Conservation (phyloP, 2,329 filamentous ascomycete genomes). For the Fusarium nurragi region DNA sequence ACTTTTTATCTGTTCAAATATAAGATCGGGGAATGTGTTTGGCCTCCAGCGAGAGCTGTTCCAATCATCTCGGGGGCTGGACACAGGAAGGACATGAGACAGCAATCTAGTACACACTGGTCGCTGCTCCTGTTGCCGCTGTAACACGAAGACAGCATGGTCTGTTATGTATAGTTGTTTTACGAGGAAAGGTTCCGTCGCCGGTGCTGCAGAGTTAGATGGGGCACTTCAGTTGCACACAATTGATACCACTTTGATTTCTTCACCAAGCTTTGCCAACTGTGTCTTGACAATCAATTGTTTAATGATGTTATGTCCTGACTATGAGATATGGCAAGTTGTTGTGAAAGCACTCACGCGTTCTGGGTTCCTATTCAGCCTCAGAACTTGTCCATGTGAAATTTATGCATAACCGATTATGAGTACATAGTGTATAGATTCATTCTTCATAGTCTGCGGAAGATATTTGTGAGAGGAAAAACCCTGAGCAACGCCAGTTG, state of each 20-base stretch:
- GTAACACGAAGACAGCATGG: constrained; percentile 6
- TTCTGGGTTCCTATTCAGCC: too few relatives aligned
- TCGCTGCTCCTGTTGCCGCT: neutral
- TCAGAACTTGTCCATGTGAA: too few relatives aligned
- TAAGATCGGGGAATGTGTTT: constrained; percentile 3
- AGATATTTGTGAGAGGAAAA: too few relatives aligned
- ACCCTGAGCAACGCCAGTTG: too few relatives aligned
- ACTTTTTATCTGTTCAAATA: constrained; percentile 22
- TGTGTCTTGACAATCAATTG: neutral
- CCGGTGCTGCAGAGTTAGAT: constrained; percentile 22
- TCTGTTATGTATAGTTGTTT: constrained; percentile 19
- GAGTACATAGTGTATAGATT: too few relatives aligned
- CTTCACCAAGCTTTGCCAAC: neutral
- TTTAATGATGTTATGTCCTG: neutral
- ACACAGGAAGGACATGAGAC: neutral
- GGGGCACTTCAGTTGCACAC: constrained; percentile 18
- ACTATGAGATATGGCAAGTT: too few relatives aligned
- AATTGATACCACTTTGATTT: constrained; percentile 44
- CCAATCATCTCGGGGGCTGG: constrained; percentile 2
- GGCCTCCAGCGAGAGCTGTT: constrained; percentile 5
- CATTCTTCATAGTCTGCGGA: too few relatives aligned
- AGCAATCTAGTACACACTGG: constrained; percentile 19
- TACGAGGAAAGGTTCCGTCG: neutral
- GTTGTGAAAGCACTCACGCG: too few relatives aligned
- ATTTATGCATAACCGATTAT: too few relatives aligned